These are phyloP conservation scores for Podaxis rugospora DNA, from an alignment of 768 basidiomycete genomes.

Conservation along the genomic window DNA sequence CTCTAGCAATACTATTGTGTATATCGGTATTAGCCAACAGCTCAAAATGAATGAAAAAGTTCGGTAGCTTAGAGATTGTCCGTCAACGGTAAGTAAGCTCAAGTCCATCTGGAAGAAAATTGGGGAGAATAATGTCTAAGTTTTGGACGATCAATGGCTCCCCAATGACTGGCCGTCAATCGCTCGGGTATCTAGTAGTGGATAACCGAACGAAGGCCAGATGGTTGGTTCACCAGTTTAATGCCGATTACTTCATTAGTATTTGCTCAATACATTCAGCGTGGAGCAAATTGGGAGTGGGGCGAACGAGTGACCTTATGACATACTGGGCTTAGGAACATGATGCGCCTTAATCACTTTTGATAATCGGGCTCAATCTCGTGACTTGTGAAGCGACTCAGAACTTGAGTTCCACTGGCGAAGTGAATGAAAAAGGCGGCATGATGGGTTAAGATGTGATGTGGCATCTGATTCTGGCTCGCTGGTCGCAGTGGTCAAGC, in stretches of 20 bases:
- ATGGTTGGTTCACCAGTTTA: neutral
- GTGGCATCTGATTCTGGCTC: neutral
- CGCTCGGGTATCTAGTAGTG: neutral
- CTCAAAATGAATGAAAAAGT: too few relatives aligned
- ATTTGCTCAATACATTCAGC: neutral
- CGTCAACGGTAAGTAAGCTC: neutral
- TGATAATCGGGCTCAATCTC: neutral
- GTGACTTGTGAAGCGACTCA: neutral
- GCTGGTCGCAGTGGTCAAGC: neutral
- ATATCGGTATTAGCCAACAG: too few relatives aligned
- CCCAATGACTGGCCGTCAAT: neutral
- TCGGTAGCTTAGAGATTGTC: too few relatives aligned
- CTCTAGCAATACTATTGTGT: too few relatives aligned
- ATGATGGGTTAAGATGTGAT: neutral
- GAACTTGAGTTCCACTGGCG: neutral
- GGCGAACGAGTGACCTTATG: neutral
- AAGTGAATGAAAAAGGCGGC: neutral
- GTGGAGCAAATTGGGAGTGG: neutral
- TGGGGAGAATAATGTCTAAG: too few relatives aligned
- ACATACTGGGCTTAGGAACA: neutral
- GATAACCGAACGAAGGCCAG: neutral
- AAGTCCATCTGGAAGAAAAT: neutral
- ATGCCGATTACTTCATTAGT: neutral
- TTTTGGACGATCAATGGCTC: neutral
- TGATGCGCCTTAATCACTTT: neutral